A percentile compares a stretch with the other conserved stretches of the same genome.
phyloP scores from a whole-genome alignment of 2,329 filamentous ascomycete species.

The Macroventuria anomochaeta region DNA sequence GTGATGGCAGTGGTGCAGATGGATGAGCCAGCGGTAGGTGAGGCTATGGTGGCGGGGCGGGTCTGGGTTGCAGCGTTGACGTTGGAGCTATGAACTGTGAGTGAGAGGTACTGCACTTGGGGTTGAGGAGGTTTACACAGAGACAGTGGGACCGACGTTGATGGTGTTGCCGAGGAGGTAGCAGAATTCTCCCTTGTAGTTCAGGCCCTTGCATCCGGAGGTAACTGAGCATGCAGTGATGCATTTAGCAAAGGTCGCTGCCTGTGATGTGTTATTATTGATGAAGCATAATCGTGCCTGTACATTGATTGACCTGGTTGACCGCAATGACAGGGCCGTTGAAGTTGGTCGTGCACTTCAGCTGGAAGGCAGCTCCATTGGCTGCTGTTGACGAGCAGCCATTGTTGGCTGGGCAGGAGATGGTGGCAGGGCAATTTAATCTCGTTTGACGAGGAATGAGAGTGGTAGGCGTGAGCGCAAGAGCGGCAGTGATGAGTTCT shows the following conservation, averaged over 20 bases:
- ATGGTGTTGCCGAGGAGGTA: constrained; percentile 18
- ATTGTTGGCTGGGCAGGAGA: constrained; percentile 16
- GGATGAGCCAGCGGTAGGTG: background rate
- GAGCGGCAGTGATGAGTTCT: constrained; percentile 5
- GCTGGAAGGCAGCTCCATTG: constrained; percentile 16
- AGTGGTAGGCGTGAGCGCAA: background rate
- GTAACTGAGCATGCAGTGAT: constrained; percentile 16
- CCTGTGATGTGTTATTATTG: constrained; percentile 1
- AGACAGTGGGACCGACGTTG: constrained; percentile 1
- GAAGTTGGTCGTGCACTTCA: constrained; percentile 19
- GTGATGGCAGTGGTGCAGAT: constrained; percentile 4
- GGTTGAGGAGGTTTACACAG: background rate
- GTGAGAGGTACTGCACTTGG: background rate
- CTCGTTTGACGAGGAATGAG: background rate
- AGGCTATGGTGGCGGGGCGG: background rate
- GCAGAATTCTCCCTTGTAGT: constrained; percentile 19
- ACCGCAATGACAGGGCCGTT: constrained; percentile 13
- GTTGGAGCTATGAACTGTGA: background rate
- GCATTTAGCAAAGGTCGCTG: constrained; percentile 15
- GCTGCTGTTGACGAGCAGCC: constrained; percentile 15
- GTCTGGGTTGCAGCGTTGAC: constrained; percentile 7
- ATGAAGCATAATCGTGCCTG: too few relatives aligned
- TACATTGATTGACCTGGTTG: background rate
- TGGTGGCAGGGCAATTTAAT: background rate
- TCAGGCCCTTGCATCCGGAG: constrained; percentile 14